Percentiles rank a stretch among this genome's conserved stretches.
Conservation (phyloP, 345 rosid genomes). For the Pistacia vera region DNA sequence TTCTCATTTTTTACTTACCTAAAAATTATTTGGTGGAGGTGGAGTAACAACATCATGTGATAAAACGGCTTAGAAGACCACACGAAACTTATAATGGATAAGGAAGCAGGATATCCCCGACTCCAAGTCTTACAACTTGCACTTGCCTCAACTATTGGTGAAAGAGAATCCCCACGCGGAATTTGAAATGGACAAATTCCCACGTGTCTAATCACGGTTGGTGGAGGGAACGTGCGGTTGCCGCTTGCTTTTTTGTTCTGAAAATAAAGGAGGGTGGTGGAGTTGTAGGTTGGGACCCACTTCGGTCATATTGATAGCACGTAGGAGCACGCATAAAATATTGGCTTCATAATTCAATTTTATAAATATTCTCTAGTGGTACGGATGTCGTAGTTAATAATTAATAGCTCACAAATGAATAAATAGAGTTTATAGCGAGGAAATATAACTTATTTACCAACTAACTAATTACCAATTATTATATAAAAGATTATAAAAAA, state of each 20-base stretch:
- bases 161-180: constrained; percentile 19
- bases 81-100: neutral
- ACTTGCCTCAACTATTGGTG: neutral
- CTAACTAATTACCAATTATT: no score
- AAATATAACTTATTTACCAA: no score
- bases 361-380: no score
- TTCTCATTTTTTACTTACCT: neutral
- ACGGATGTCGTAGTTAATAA: no score
- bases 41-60: neutral
- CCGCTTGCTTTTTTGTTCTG: constrained; percentile 12
- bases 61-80: neutral
- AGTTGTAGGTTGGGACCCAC: constrained; percentile 11
- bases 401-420: no score
- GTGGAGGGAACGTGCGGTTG: constrained; percentile 27
- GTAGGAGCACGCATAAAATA: constrained; percentile 13
- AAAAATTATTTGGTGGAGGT: neutral
- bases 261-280: neutral
- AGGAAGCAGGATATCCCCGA: constrained; percentile 1
- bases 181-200: neutral
- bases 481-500: no score
- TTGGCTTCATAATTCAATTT: no score
- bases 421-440: no score
- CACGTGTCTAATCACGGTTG: constrained; percentile 17
- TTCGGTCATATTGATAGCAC: constrained; percentile 10
- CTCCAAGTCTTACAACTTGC: neutral